A percentile compares a stretch with the other conserved stretches of the same genome.
Conservation (phyloP, 108 stramenopile genomes). For the Schizochytrium sp. region DNA sequence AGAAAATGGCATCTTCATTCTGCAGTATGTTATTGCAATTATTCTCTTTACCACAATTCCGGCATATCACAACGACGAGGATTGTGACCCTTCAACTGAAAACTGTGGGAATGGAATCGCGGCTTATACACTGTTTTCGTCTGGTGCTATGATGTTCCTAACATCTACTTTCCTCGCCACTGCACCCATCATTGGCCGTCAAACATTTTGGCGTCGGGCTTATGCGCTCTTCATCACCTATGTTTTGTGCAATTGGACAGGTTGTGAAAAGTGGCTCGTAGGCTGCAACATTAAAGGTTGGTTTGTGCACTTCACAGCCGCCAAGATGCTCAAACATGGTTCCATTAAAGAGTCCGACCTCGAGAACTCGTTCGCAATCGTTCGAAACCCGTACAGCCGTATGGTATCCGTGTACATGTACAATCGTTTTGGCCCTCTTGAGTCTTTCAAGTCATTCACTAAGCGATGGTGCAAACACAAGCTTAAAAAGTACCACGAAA, state of each 20-base stretch:
- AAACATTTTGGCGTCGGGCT: constrained; percentile 70
- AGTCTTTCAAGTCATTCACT: constrained; percentile 74
- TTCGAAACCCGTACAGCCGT: constrained; percentile 79
- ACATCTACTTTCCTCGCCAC: constrained; percentile 72
- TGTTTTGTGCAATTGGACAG: constrained; percentile 71
- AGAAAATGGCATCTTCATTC: constrained; percentile 63
- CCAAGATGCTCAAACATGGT: constrained; percentile 75
- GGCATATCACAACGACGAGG: not conserved
- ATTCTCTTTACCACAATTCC: constrained; percentile 29
- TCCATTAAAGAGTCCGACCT: constrained; percentile 73
- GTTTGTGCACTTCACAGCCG: constrained; percentile 79
- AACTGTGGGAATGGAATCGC: not conserved
- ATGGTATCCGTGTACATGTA: constrained; percentile 81
- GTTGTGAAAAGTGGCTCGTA: constrained; percentile 73
- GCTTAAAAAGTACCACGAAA: constrained; percentile 69
- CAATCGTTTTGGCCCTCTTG: constrained; percentile 74
- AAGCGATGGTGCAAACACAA: constrained; percentile 65
- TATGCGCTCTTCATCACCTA: constrained; percentile 77
- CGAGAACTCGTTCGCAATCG: constrained; percentile 76
- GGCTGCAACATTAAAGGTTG: constrained; percentile 77
- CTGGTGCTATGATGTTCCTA: constrained; percentile 67
- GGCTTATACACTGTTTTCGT: constrained; percentile 8
- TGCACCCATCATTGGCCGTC: constrained; percentile 77
- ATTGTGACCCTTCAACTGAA: not conserved
- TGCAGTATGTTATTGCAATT: not conserved